phyloP scores from a whole-genome alignment of 768 basidiomycete species.

The Amanita rubescens region DNA sequence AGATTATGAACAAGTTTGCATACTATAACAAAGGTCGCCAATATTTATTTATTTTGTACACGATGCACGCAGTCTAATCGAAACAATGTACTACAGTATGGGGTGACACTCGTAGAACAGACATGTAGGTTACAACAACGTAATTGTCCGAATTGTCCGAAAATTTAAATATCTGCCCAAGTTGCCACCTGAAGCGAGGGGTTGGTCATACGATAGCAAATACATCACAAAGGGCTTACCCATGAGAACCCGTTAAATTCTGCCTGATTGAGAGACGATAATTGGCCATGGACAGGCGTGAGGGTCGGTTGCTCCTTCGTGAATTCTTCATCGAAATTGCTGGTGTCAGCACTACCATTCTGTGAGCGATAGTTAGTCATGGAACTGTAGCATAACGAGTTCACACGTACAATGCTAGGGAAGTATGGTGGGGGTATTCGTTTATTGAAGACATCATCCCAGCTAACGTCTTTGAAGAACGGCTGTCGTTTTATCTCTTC shows the following conservation, averaged over 20 bases:
- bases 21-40: conserved; percentile 12
- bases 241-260: conserved; percentile 98
- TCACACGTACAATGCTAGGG: conserved; percentile 80
- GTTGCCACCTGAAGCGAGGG: conserved; percentile 32
- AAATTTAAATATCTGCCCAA: conserved; percentile 51
- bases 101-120: conserved; percentile 14
- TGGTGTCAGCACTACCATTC: conserved; percentile 83
- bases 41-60: conserved; percentile 20
- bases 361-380: conserved; percentile 18
- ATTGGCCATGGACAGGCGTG: conserved; percentile 93
- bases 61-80: conserved; percentile 9
- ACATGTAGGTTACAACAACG: conserved; percentile 23
- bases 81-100: conserved; percentile 1
- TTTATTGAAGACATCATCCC: conserved; percentile 95
- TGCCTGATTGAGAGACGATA: conserved; percentile 83
- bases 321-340: conserved; percentile 96
- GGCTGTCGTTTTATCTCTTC: conserved; percentile 96
- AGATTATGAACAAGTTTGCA: conserved; percentile 16
- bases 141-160: conserved; percentile 16
- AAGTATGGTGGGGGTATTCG: conserved; percentile 96
- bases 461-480: conserved; percentile 98
- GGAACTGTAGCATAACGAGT: background rate
- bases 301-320: conserved; percentile 94
- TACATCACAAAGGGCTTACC: conserved; percentile 34
- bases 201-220: conserved; percentile 8